phyloP scores from a whole-genome alignment of 495 filamentous ascomycete genomes.

The Elaphomyces granulatus region DNA sequence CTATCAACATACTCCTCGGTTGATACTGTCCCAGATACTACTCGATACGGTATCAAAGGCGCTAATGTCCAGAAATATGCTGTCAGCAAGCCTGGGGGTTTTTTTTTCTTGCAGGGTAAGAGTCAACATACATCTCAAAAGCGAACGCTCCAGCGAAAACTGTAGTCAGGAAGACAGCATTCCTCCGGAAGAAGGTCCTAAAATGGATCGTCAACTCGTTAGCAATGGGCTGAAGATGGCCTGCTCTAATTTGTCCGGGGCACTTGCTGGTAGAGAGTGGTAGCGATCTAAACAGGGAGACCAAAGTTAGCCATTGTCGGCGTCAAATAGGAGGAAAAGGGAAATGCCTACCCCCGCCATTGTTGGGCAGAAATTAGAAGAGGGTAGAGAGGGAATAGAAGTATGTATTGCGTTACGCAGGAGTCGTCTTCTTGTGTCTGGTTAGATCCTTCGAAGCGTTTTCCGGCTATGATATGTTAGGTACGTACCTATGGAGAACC shows the following conservation, averaged over 20 bases:
- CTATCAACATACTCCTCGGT: constrained; percentile 78
- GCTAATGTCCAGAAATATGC: constrained; percentile 31
- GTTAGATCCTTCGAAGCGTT: too few species aligned
- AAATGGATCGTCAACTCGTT: constrained; percentile 4
- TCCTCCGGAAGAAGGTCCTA: constrained; percentile 73
- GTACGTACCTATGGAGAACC: too few species aligned
- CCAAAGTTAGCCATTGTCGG: constrained; percentile 27
- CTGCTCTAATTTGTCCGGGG: constrained; percentile 8
- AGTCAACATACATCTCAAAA: constrained; percentile 69
- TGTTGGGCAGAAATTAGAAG: constrained; percentile 4
- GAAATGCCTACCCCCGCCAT: constrained; percentile 39
- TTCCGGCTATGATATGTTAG: too few species aligned
- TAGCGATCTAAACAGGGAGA: constrained; percentile 32
- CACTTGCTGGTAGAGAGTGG: constrained; percentile 72
- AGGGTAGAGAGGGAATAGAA: background rate
- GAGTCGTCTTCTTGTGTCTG: too few species aligned
- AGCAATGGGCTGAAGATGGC: constrained; percentile 2
- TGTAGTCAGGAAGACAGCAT: constrained; percentile 68
- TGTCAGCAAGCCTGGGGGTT: constrained; percentile 7
- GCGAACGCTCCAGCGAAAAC: constrained; percentile 82
- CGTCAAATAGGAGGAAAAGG: constrained; percentile 12
- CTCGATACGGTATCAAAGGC: constrained; percentile 62
- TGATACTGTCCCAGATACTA: constrained; percentile 76
- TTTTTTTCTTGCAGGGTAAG: constrained; percentile 1
- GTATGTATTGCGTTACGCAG: too few species aligned